phyloP scores from a whole-genome alignment of 495 filamentous ascomycete species.

The Cladorrhinum samala region DNA sequence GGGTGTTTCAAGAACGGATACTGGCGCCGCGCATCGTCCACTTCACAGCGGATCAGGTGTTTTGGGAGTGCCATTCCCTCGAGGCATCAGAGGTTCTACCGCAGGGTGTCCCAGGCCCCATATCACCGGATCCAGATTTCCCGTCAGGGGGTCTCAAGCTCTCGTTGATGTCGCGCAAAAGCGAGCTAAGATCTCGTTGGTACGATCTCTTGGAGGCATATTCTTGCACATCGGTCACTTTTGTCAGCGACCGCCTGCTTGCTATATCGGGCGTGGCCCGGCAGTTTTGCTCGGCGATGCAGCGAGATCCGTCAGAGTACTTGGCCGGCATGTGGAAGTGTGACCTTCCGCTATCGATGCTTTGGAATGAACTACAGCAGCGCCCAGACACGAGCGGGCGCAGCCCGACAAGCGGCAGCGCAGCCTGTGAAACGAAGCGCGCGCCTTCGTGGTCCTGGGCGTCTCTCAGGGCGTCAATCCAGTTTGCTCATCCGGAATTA shows the following conservation, averaged over 20 bases:
- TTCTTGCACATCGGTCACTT: not conserved
- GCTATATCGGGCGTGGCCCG: not conserved
- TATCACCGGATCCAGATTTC: not conserved
- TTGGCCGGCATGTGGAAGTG: not conserved
- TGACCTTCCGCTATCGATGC: not conserved
- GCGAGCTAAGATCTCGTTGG: not conserved
- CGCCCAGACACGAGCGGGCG: too few species aligned
- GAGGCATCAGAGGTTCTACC: not conserved
- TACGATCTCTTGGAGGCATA: not conserved
- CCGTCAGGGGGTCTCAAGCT: too few species aligned
- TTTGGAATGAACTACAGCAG: not conserved
- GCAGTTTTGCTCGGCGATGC: not conserved
- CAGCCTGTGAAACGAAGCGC: not conserved
- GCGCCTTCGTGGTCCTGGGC: not conserved
- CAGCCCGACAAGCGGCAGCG: not conserved
- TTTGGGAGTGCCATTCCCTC: constrained; percentile 1
- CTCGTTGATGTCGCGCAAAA: too few species aligned
- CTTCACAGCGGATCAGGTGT: constrained; percentile 1
- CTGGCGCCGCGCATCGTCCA: constrained; percentile 8
- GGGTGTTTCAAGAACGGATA: constrained; percentile 10
- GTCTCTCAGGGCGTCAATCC: not conserved
- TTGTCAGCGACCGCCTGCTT: not conserved
- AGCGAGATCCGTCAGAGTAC: not conserved
- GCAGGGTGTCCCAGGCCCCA: not conserved
- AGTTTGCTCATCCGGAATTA: not conserved